Evolutionary conservation across 345 rosid genomes (phyloP).

Genomic region (Geranium brycei): DNA sequence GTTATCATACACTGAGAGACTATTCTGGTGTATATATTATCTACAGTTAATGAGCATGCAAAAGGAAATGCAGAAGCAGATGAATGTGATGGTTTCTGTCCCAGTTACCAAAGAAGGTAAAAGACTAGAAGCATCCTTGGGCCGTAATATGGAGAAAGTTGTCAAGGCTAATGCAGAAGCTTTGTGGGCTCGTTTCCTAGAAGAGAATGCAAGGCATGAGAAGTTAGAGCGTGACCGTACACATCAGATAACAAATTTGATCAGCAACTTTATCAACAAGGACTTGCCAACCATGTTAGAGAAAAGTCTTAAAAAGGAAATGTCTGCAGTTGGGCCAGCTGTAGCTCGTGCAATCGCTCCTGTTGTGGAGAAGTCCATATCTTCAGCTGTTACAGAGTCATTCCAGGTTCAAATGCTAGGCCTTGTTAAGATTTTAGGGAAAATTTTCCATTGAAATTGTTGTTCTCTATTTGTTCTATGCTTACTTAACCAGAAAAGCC

Average conservation of each 20-base stretch:
- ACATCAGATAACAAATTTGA: constrained; percentile 42
- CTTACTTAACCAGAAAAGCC: not conserved
- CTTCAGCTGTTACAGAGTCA: constrained; percentile 47
- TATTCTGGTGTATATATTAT: not conserved
- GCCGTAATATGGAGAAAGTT: constrained; percentile 45
- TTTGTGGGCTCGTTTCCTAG: constrained; percentile 55
- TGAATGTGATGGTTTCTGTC: constrained; percentile 35
- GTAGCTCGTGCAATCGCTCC: constrained; percentile 44
- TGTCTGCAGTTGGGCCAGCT: constrained; percentile 34
- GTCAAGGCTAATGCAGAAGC: constrained; percentile 55
- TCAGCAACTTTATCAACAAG: constrained; percentile 41
- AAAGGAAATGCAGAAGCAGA: constrained; percentile 63
- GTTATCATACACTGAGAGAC: not conserved
- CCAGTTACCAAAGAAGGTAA: constrained; percentile 53
- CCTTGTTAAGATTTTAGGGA: not conserved
- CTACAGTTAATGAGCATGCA: constrained; percentile 37
- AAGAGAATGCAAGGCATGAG: constrained; percentile 50
- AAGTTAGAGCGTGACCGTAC: constrained; percentile 41
- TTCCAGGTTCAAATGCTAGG: constrained; percentile 39
- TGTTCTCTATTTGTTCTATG: not conserved
- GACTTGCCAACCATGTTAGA: constrained; percentile 40
- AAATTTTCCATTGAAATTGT: constrained; percentile 1
- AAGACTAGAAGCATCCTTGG: constrained; percentile 50
- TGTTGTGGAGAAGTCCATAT: constrained; percentile 40
- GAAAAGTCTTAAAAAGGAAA: constrained; percentile 52